Base-by-base conservation (phyloP, 192 early-diverging fungal species). In the Coemansia biformis region DNA sequence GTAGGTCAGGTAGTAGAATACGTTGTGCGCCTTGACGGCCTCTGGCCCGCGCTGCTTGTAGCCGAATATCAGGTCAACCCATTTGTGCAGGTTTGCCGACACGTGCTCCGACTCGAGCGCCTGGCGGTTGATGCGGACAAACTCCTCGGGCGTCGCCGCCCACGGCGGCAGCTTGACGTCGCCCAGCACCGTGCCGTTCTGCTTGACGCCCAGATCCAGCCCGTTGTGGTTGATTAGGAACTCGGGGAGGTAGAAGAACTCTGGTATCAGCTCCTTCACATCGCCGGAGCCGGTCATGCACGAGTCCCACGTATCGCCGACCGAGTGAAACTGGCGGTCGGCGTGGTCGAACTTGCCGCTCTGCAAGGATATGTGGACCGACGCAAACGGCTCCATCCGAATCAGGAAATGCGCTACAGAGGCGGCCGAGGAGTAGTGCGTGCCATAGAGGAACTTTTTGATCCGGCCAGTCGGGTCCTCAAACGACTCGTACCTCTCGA, bases 21-120 rank as follows among this genome's bases (percentile, higher is more conserved):
- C 90, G 61, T 97, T 97, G 63, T 88, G 63, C 6, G 91, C 82
- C 42, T 88, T 83, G 18, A 86, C 80, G 14, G 92, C 88, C 32
- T 90, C 84, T 21, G 77, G 75, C 0, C 94, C 94, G 43, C 85
- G 86, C 63, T 97, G 94, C 58, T 95, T 92, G 66, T 77, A 92
- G n/a, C 94, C 94, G 80, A 93, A 97, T 28, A 95, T 87, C 26
- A 97, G 71, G 60, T 97, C 93, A 35, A 97, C 86, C 93, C 93
- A 97, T 57, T 90, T 82, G 67, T 97, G 86, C 48, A 97, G 58
- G 41, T 92, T 82, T 0, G 75, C 78, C 26, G 90, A 92, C 8
- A 97, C 91, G 62, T 91, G 88, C 14, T 93, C 91, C 22, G 88
- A 79, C 62, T 88, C 86, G 1, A 88, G 54, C 3, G 86, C 86